phyloP scores from a whole-genome alignment of 345 rosid genomes.

The Lagerstroemia speciosa region DNA sequence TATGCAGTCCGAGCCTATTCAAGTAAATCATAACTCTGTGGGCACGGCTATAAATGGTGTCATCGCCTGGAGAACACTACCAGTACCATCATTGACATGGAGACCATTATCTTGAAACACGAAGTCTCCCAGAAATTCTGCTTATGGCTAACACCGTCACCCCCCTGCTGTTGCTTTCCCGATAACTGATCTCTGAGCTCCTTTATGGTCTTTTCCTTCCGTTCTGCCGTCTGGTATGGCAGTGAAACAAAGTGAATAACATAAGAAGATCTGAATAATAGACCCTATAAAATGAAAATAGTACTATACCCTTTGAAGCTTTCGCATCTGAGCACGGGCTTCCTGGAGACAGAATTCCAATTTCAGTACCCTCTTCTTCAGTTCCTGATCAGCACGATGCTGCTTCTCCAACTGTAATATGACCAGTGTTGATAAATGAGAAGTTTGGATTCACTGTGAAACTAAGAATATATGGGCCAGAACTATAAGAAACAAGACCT shows the following conservation, averaged over 20 bases:
- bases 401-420: constrained; percentile 77
- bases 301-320: constrained; percentile 62
- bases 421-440: background rate
- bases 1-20: background rate
- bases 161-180: constrained; percentile 28
- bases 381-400: constrained; percentile 74
- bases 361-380: constrained; percentile 83
- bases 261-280: too few relatives aligned
- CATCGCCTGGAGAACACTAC: constrained; percentile 74
- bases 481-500: constrained; percentile 27
- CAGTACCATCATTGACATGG: constrained; percentile 88
- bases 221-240: constrained; percentile 64
- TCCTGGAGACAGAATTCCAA: constrained; percentile 90
- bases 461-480: background rate
- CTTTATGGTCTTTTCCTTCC: constrained; percentile 72
- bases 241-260: background rate
- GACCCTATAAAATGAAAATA: background rate
- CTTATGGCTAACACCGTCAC: constrained; percentile 28
- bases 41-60: background rate
- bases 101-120: constrained; percentile 75
- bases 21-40: background rate
- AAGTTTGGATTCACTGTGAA: constrained; percentile 32
- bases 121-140: constrained; percentile 84
- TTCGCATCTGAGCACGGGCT: constrained; percentile 80
- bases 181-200: constrained; percentile 69